Percentiles rank a stretch among this genome's conserved stretches.
phyloP scores from a whole-genome alignment of 139 green algal species.

The Closterium sp. region DNA sequence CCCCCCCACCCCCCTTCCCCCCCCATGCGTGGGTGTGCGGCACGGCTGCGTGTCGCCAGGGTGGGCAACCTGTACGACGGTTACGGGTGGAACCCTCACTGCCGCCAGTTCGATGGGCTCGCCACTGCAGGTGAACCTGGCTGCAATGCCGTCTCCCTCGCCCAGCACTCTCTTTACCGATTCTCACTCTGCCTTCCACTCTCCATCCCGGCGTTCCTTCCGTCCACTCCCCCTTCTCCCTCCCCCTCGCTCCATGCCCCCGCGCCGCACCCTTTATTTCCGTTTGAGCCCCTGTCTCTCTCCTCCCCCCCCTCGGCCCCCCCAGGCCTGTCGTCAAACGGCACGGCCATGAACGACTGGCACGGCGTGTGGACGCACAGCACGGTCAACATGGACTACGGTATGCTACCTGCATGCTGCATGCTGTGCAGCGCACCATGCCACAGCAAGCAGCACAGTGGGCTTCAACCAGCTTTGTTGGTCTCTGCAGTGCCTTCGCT shows the following conservation, averaged over 20 bases:
- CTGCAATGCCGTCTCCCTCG: neutral
- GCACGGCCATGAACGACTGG: slow-evolving; percentile 40
- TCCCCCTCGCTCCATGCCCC: neutral
- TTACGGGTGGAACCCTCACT: slow-evolving; percentile 26
- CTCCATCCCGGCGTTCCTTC: neutral
- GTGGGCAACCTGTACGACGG: slow-evolving; percentile 19
- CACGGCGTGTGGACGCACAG: slow-evolving; percentile 38
- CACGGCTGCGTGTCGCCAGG: neutral
- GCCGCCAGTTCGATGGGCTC: slow-evolving; percentile 8
- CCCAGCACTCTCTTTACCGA: neutral
- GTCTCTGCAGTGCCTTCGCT: too few species aligned
- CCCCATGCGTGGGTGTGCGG: neutral
- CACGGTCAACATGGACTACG: slow-evolving; percentile 16
- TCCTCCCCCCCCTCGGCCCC: neutral
- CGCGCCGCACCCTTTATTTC: too few species aligned
- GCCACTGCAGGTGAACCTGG: neutral
- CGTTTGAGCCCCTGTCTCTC: too few species aligned
- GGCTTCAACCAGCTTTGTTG: too few species aligned
- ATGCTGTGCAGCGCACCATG: neutral
- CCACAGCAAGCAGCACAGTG: neutral
- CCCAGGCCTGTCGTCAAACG: neutral
- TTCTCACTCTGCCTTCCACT: neutral
- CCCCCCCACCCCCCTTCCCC: too few species aligned
- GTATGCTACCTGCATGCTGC: slow-evolving; percentile 1
- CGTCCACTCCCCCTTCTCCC: neutral